These are phyloP conservation scores for Hypsizygus marmoreus DNA, from an alignment of 768 basidiomycete genomes.

Conservation along the genomic window DNA sequence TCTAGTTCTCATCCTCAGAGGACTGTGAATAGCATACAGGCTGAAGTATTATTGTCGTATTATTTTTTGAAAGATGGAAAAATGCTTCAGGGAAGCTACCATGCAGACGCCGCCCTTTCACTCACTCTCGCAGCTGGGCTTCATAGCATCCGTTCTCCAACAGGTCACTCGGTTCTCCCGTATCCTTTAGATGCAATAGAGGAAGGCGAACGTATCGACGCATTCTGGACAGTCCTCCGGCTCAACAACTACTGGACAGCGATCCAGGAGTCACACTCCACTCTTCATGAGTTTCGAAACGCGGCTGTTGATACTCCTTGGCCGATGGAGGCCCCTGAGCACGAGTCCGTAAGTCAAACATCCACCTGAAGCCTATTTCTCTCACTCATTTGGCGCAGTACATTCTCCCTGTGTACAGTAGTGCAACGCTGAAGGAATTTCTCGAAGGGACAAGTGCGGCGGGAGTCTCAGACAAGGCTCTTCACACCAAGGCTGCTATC, in stretches of 20 bases:
- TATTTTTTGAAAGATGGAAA: constrained; percentile 53
- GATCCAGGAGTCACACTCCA: constrained; percentile 11
- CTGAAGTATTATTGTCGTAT: constrained; percentile 53
- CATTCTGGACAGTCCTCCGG: constrained; percentile 21
- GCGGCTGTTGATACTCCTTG: constrained; percentile 12
- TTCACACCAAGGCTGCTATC: constrained; percentile 5
- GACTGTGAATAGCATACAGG: constrained; percentile 46
- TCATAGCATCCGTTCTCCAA: constrained; percentile 30
- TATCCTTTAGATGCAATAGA: constrained; percentile 22
- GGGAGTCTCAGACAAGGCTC: constrained; percentile 10
- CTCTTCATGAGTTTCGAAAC: neutral
- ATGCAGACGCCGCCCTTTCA: constrained; percentile 47
- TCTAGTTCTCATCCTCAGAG: constrained; percentile 40
- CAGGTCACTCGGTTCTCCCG: constrained; percentile 24
- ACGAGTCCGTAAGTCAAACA: constrained; percentile 3
- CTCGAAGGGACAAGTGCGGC: constrained; percentile 1
- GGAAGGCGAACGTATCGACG: constrained; percentile 31
- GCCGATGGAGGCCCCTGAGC: constrained; percentile 10
- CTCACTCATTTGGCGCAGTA: neutral
- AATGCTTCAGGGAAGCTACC: constrained; percentile 49
- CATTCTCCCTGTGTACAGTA: neutral
- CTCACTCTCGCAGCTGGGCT: constrained; percentile 39
- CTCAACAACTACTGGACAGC: constrained; percentile 20
- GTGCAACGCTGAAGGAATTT: constrained; percentile 1
- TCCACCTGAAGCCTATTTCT: neutral